These are phyloP conservation scores for Rubroshorea leprosula DNA, from an alignment of 345 rosid genomes.

Conservation along the genomic window DNA sequence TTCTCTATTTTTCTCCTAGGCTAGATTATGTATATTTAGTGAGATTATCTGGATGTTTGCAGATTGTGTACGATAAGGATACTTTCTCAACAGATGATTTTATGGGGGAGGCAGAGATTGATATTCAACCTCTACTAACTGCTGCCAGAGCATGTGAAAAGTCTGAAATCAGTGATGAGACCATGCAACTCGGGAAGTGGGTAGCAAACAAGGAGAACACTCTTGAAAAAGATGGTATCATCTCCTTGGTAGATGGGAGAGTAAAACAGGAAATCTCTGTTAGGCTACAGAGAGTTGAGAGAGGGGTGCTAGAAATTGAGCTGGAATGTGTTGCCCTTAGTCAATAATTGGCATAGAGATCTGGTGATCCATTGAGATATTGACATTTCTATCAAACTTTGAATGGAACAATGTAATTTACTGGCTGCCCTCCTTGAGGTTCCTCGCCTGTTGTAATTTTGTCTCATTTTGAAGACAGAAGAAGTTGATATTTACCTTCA, in stretches of 20 bases:
- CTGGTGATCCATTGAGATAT: not conserved
- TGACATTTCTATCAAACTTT: not conserved
- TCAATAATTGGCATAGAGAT: conserved; percentile 34
- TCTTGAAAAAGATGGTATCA: conserved; percentile 65
- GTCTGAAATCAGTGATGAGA: conserved; percentile 35
- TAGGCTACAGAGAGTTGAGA: conserved; percentile 80
- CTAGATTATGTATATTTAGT: too few relatives aligned
- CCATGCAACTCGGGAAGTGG: conserved; percentile 76
- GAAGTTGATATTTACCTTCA: not conserved
- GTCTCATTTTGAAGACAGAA: not conserved
- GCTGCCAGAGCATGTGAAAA: conserved; percentile 79
- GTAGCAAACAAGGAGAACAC: conserved; percentile 67
- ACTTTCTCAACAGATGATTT: conserved; percentile 81
- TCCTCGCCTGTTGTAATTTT: not conserved
- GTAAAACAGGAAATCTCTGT: conserved; percentile 77
- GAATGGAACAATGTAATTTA: conserved; percentile 2
- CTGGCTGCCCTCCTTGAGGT: not conserved
- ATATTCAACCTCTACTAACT: conserved; percentile 77
- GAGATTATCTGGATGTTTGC: conserved; percentile 12
- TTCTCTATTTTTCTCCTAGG: too few relatives aligned
- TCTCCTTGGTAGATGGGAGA: conserved; percentile 61
- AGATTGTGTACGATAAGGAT: conserved; percentile 90
- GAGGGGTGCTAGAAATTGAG: conserved; percentile 79
- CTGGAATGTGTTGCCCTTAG: conserved; percentile 92
- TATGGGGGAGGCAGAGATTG: conserved; percentile 99